phyloP scores from a whole-genome alignment of 345 rosid species.

The Gynandropsis gynandra region DNA sequence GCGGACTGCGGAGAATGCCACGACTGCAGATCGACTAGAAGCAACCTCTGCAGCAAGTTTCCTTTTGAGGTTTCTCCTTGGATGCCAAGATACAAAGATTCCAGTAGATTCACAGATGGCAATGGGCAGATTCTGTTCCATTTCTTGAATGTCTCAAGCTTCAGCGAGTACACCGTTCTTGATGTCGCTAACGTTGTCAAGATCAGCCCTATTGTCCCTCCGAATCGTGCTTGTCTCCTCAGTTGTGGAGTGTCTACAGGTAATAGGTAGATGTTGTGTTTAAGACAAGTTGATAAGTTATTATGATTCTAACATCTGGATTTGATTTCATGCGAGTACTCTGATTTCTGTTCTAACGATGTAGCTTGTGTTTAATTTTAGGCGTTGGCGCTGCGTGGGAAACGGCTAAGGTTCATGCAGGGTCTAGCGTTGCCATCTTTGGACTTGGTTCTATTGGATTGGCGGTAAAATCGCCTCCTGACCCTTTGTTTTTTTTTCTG shows the following conservation, averaged over 20 bases:
- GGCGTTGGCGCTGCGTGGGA: conserved; percentile 91
- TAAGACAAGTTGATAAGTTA: background rate
- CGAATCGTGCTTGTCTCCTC: conserved; percentile 71
- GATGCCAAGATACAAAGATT: conserved; percentile 61
- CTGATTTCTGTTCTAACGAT: background rate
- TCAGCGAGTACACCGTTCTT: conserved; percentile 67
- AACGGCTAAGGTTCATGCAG: conserved; percentile 71
- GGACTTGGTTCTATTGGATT: conserved; percentile 86
- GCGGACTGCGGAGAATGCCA: conserved; percentile 63
- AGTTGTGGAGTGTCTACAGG: conserved; percentile 92
- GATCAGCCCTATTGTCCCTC: conserved; percentile 57
- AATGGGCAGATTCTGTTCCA: conserved; percentile 60
- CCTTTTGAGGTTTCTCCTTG: conserved; percentile 66
- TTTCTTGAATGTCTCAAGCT: conserved; percentile 71
- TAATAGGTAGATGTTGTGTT: no score
- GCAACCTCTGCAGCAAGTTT: conserved; percentile 64
- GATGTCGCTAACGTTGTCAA: conserved; percentile 59
- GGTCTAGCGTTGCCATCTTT: conserved; percentile 78
- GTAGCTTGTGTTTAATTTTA: background rate
- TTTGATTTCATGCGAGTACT: background rate
- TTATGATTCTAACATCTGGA: background rate
- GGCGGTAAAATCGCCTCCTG: conserved; percentile 42
- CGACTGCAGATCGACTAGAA: conserved; percentile 65
- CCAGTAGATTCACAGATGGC: conserved; percentile 70
- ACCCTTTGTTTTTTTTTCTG: background rate